These are phyloP conservation scores for Penicillium turbatum DNA, from an alignment of 495 filamentous ascomycete species.

Conservation along the genomic window DNA sequence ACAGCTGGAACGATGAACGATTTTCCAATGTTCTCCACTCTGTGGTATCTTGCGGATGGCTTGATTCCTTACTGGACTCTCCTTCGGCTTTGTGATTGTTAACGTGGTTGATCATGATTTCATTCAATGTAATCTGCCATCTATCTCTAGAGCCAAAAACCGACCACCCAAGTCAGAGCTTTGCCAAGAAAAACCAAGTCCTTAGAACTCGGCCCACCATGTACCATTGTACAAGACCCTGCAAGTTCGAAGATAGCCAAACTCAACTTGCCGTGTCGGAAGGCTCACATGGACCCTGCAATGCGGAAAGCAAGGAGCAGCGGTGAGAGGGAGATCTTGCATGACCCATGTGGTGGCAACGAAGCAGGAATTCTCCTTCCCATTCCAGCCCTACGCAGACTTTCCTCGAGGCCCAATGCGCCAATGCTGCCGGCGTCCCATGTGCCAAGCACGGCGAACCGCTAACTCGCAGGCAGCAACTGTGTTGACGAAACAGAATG, in stretches of 20 bases:
- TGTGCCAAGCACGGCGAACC: background rate
- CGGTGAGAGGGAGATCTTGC: conserved; percentile 4
- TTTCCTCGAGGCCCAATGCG: background rate
- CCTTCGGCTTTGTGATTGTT: background rate
- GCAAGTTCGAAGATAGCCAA: background rate
- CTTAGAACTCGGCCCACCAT: background rate
- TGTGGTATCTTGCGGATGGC: no score
- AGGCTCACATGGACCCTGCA: background rate
- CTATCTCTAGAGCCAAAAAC: conserved; percentile 7
- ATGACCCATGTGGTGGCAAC: conserved; percentile 1
- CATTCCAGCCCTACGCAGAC: background rate
- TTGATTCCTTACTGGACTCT: no score
- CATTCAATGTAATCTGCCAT: conserved; percentile 17
- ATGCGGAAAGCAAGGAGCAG: conserved; percentile 2
- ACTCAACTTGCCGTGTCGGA: background rate
- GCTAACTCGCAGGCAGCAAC: background rate
- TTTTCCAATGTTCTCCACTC: no score
- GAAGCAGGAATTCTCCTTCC: background rate
- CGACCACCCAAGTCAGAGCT: background rate
- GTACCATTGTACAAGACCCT: background rate
- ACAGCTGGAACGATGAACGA: no score
- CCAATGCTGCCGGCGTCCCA: background rate
- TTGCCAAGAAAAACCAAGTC: background rate
- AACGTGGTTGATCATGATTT: conserved; percentile 21
- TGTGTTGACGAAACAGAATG: background rate